Conservation (phyloP, 352 stramenopile genomes). For the Phytophthora kernoviae region DNA sequence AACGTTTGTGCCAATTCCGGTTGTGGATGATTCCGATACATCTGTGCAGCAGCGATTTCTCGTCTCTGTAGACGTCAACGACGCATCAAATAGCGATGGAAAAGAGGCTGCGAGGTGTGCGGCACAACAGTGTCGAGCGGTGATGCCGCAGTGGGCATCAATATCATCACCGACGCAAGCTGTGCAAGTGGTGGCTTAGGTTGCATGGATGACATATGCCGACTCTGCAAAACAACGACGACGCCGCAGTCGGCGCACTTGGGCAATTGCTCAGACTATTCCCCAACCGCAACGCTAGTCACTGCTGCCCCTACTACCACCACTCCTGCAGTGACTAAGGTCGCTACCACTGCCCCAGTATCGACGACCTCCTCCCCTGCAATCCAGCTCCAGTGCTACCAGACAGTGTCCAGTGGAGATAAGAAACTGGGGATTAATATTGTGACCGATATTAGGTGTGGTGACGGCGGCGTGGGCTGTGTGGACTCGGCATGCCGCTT, state of each 20-base stretch:
- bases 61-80: not conserved
- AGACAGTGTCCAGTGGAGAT: slow-evolving; percentile 25
- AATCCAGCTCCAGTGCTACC: slow-evolving; percentile 29
- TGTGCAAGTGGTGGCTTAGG: slow-evolving; percentile 23
- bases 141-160: slow-evolving; percentile 31
- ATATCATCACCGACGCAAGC: slow-evolving; percentile 22
- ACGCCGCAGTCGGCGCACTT: slow-evolving; percentile 25
- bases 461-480: slow-evolving; percentile 38
- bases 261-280: slow-evolving; percentile 11
- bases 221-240: slow-evolving; percentile 18
- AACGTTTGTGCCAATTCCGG: slow-evolving; percentile 30
- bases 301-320: not conserved
- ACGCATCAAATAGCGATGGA: slow-evolving; percentile 8
- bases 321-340: not conserved
- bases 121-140: slow-evolving; percentile 14
- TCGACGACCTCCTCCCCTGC: slow-evolving; percentile 13
- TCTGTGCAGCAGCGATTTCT: slow-evolving; percentile 7
- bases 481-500: slow-evolving; percentile 32
- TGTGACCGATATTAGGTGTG: slow-evolving; percentile 35
- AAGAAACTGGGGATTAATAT: slow-evolving; percentile 29
- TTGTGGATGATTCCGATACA: slow-evolving; percentile 17
- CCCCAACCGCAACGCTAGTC: not conserved
- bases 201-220: slow-evolving; percentile 20
- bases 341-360: slow-evolving; percentile 8
- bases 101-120: slow-evolving; percentile 9